These are phyloP conservation scores for Trichoderma virens DNA, from an alignment of 495 filamentous ascomycete species.

Conservation along the genomic window DNA sequence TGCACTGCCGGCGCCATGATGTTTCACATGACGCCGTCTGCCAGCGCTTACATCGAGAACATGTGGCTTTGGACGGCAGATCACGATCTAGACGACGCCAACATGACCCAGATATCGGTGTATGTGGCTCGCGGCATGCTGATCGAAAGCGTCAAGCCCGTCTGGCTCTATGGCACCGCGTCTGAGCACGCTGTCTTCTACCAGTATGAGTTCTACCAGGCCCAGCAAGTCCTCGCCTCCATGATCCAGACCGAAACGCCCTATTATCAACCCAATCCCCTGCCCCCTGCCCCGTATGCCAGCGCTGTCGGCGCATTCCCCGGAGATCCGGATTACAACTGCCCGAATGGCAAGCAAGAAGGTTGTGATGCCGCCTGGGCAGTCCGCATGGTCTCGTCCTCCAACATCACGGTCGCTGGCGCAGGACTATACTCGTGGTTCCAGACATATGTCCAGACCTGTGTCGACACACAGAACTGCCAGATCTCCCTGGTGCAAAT, in stretches of 20 bases:
- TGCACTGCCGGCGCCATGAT: constrained; percentile 53
- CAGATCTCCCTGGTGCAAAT: too few species aligned
- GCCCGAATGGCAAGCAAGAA: constrained; percentile 26
- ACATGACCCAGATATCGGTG: constrained; percentile 27
- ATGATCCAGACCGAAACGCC: constrained; percentile 82
- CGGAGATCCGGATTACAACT: constrained; percentile 54
- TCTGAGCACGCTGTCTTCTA: constrained; percentile 73
- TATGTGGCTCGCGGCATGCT: constrained; percentile 45
- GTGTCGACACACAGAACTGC: too few species aligned
- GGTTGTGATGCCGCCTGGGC: constrained; percentile 58
- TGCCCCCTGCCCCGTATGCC: constrained; percentile 51
- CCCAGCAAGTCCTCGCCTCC: constrained; percentile 62
- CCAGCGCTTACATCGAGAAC: constrained; percentile 51
- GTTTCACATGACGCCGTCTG: constrained; percentile 50
- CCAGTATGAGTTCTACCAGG: constrained; percentile 70
- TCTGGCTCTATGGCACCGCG: constrained; percentile 60
- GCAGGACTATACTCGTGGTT: constrained; percentile 75
- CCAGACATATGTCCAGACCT: constrained; percentile 9
- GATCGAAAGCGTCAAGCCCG: constrained; percentile 36
- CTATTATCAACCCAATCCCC: constrained; percentile 51
- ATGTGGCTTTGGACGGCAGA: constrained; percentile 75
- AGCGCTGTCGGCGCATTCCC: constrained; percentile 41
- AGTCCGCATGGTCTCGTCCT: constrained; percentile 53
- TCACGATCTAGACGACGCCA: constrained; percentile 34
- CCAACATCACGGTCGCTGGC: constrained; percentile 56